Evolutionary conservation across 73 alveolate genomes (phyloP), one percentile per base, ranked within the genome.

Genomic region (Halteria grandinella): DNA sequence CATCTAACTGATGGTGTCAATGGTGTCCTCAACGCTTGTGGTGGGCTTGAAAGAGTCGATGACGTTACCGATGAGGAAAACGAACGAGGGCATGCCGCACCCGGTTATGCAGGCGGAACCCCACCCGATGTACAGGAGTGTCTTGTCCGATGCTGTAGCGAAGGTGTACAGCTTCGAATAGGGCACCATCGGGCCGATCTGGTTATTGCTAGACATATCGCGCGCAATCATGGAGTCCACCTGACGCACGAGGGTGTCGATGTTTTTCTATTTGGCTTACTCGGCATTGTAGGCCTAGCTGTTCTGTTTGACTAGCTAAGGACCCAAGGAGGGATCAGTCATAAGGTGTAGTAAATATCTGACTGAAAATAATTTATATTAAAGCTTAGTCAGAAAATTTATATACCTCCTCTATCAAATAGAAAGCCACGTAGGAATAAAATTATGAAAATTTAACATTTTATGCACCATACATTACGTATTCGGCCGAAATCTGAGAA

Each of bases 1-100:
- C 71, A 64, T 63, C 15, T 2, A 28, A 31, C 55, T 33, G 0
- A 77, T 77, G 20, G 45, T 36, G 33, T 77, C 64, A 1, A 57
- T 49, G 49, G 40, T 31, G 11, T 80, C 81, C 0, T 69, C 90
- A 20, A 88, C 78, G 25, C 55, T 62, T 24, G 71, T 39, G 0
- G 57, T 58, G 1, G 91, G 69, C 24, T 60, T 64, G 47, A 90
- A 90, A 8, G 94, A 75, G 74, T 90, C 94, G 2, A 92, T 81
- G 80, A 90, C 69, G 29, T 80, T 59, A 0, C 94, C 97, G 45
- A 90, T 80, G 44, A 90, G 72, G 28, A 90, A 83, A 20, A 74
- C 90, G 43, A 90, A 86, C 24, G 89, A 37, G 12, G 97, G 97
- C 72, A 80, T 45, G 12, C 85, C 74, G 20, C 59, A 69, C 24